These are phyloP conservation scores for Zostera marina DNA, from an alignment of 116 monocot species.

Conservation along the genomic window DNA sequence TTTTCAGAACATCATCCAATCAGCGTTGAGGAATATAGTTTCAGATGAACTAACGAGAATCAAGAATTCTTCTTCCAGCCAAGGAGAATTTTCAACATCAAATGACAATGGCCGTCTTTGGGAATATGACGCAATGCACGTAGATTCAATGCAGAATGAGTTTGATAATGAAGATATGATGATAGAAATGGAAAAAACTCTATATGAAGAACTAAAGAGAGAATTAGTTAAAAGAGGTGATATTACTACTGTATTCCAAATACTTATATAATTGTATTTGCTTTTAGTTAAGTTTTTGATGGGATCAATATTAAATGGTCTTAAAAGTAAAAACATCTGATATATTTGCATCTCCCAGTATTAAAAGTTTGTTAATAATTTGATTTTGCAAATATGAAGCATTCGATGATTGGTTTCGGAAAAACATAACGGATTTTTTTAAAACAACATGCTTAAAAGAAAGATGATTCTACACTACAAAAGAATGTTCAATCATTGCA, in stretches of 20 bases:
- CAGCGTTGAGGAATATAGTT: slow-evolving; percentile 53
- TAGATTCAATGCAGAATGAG: slow-evolving; percentile 16
- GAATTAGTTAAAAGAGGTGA: slow-evolving; percentile 71
- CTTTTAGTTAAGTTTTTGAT: too few relatives aligned
- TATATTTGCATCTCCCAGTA: too few relatives aligned
- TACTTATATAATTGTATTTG: not conserved
- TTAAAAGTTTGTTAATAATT: too few relatives aligned
- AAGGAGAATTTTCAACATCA: slow-evolving; percentile 6
- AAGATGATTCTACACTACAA: too few relatives aligned
- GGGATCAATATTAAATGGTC: too few relatives aligned
- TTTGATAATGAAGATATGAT: slow-evolving; percentile 55
- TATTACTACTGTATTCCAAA: too few relatives aligned
- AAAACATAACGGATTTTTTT: too few relatives aligned
- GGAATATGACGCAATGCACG: slow-evolving; percentile 43
- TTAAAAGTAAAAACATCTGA: too few relatives aligned
- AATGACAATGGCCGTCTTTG: slow-evolving; percentile 47
- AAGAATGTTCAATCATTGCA: not conserved
- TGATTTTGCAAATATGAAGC: too few relatives aligned
- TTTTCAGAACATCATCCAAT: slow-evolving; percentile 37
- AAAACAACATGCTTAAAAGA: too few relatives aligned
- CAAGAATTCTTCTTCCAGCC: slow-evolving; percentile 18
- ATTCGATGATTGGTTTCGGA: too few relatives aligned
- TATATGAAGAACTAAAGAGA: slow-evolving; percentile 77
- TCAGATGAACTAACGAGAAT: slow-evolving; percentile 69
- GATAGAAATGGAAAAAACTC: slow-evolving; percentile 84